Evolutionary conservation across 2,329 filamentous ascomycete species (phyloP), one percentile per base, ranked within the genome.

Genomic region (Cucurbitaria berberidis): DNA sequence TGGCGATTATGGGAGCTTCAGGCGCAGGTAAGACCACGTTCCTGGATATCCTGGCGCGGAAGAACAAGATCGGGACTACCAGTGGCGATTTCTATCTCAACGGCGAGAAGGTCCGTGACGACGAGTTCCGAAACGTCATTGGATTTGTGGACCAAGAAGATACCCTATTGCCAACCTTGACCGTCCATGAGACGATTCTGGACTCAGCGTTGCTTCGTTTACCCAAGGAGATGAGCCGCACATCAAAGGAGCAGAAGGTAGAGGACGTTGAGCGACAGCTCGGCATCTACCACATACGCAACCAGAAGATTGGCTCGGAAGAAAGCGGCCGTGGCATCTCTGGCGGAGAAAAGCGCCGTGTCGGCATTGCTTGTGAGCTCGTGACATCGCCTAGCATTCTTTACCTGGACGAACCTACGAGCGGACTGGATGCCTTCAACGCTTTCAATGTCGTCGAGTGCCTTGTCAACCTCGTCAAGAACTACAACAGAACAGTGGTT

Each of bases 141-240:
- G 95, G 96, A 19, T 99, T 98, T 66, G 95, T 99, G 35, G 95
- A 99, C 66, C 95, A 99, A 77, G 95, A 99, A 70, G 95, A 99
- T 71, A 96, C 93, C 5, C 93, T 99, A 87, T 82, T 99, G 38
- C 89, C 95, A 0, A 99, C 95, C 0, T 80, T 99, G 63, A 99
- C 95, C 0, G 95, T 99, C 8, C 95, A 99, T 74, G 95, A 99
- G 76, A 99, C 95, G 0, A 99, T 99, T 57, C 81, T 97, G 59
- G 97, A 90, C 65, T 98, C 93, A 68, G 95, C 95, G 22, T 80
- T 98, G 16, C 84, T 99, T 43, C 87, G 96, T 63, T 82, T 99
- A n/a, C 95, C 95, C 3, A 88, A 88, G 46, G 89, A 96, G 65
- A 99, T 99, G 95, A 89, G 89, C 58, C 84, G 86, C 49, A 79